These are phyloP conservation scores for Sclerotinia borealis DNA, from an alignment of 2,329 filamentous ascomycete species.

Conservation along the genomic window DNA sequence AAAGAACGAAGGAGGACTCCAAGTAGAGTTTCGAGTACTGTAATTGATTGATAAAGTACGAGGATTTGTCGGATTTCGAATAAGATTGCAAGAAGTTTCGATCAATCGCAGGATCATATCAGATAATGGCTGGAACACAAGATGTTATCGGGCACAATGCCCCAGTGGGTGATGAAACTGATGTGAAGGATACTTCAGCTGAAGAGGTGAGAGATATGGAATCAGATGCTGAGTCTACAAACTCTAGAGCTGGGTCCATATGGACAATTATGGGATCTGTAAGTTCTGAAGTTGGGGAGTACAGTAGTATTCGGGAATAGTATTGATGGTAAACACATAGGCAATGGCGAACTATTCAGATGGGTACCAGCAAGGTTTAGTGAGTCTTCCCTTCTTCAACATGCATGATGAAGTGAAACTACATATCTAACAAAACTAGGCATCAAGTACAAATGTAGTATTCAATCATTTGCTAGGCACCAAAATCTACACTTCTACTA, in stretches of 20 bases:
- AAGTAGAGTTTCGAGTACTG: background rate
- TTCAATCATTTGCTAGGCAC: constrained; percentile 30
- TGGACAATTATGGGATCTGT: constrained; percentile 11
- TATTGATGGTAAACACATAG: background rate
- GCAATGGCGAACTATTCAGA: constrained; percentile 10
- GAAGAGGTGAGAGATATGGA: background rate
- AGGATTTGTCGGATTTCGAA: background rate
- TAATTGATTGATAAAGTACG: too few species aligned
- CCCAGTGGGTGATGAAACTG: background rate
- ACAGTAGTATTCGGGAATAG: background rate
- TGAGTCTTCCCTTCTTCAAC: background rate
- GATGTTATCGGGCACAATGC: background rate
- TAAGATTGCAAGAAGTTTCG: background rate
- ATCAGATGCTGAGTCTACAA: constrained; percentile 4
- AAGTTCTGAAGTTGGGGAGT: background rate
- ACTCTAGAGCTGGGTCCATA: background rate
- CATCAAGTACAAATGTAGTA: constrained; percentile 33
- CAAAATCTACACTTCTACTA: constrained; percentile 28
- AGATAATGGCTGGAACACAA: background rate
- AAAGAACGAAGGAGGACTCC: background rate
- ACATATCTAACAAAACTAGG: constrained; percentile 4
- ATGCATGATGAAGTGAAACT: background rate
- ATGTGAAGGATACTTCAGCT: background rate
- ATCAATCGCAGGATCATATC: background rate
- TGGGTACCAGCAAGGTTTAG: constrained; percentile 8